A percentile compares a stretch with the other conserved stretches of the same genome.
These are phyloP conservation scores for Dalechampia spathulata DNA, from an alignment of 441 rosid genomes.

Conservation along the genomic window DNA sequence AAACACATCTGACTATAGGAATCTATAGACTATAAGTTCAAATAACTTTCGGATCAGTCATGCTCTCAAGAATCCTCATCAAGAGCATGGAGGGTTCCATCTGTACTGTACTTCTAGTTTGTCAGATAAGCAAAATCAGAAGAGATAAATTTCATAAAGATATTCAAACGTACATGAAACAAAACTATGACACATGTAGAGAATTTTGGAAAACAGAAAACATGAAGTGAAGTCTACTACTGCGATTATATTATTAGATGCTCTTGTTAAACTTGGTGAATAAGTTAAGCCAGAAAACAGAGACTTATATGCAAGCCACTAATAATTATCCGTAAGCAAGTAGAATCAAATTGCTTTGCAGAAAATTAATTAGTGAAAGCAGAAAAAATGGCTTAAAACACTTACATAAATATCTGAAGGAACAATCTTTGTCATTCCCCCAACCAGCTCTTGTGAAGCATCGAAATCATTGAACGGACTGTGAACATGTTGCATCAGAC, in stretches of 20 bases:
- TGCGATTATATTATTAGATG: not conserved
- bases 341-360: not conserved
- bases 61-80: not conserved
- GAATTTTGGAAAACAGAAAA: not conserved
- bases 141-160: not conserved
- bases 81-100: not conserved
- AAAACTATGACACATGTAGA: not conserved
- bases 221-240: not conserved
- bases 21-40: too few relatives aligned
- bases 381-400: conserved; percentile 1
- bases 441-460: conserved; percentile 58
- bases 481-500: conserved; percentile 32
- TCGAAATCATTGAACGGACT: conserved; percentile 40
- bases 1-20: not conserved
- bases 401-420: conserved; percentile 79
- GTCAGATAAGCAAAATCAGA: not conserved
- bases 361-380: not conserved
- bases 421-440: conserved; percentile 81
- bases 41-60: not conserved
- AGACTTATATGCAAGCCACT: conserved; percentile 11
- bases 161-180: not conserved
- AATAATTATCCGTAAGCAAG: not conserved
- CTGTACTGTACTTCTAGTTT: not conserved
- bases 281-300: conserved; percentile 2
- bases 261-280: too few relatives aligned